phyloP scores from a whole-genome alignment of 352 stramenopile species.

The Phytophthora ramorum region DNA sequence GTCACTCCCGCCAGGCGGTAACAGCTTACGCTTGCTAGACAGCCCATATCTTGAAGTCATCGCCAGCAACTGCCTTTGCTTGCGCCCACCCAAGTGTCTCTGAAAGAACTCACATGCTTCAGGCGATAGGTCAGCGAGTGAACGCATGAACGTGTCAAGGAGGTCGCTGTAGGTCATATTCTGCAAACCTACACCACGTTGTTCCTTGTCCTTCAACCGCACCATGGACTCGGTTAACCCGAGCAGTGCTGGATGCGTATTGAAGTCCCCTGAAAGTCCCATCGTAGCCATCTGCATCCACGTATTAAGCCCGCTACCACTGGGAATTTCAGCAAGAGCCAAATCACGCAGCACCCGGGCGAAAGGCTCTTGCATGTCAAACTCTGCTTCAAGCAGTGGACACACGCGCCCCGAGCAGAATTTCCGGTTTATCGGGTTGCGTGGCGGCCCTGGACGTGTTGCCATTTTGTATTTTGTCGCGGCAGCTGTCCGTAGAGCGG shows the following conservation, averaged over 20 bases:
- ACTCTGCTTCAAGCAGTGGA: constrained; percentile 59
- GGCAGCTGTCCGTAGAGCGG: constrained; percentile 52
- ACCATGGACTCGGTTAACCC: constrained; percentile 77
- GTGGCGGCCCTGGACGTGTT: constrained; percentile 31
- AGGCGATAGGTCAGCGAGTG: constrained; percentile 58
- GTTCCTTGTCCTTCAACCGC: constrained; percentile 79
- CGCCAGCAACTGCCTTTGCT: constrained; percentile 49
- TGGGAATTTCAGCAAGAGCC: constrained; percentile 56
- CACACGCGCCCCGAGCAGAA: constrained; percentile 62
- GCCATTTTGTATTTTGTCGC: constrained; percentile 48
- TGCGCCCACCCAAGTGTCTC: constrained; percentile 68
- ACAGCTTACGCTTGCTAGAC: constrained; percentile 44
- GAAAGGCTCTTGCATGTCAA: constrained; percentile 64
- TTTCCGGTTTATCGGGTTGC: constrained; percentile 66
- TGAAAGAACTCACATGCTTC: constrained; percentile 81
- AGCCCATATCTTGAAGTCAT: constrained; percentile 16
- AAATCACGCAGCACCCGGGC: constrained; percentile 59
- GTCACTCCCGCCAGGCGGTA: constrained; percentile 4
- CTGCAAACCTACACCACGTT: constrained; percentile 75
- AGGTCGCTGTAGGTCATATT: constrained; percentile 82
- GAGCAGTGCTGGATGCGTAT: constrained; percentile 66
- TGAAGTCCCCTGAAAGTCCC: constrained; percentile 66
- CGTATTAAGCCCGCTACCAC: constrained; percentile 50
- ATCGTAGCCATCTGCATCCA: constrained; percentile 78
- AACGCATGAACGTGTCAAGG: constrained; percentile 74